Evolutionary conservation across 306 rosid species (phyloP).

Genomic region (Begonia fuchsioides): DNA sequence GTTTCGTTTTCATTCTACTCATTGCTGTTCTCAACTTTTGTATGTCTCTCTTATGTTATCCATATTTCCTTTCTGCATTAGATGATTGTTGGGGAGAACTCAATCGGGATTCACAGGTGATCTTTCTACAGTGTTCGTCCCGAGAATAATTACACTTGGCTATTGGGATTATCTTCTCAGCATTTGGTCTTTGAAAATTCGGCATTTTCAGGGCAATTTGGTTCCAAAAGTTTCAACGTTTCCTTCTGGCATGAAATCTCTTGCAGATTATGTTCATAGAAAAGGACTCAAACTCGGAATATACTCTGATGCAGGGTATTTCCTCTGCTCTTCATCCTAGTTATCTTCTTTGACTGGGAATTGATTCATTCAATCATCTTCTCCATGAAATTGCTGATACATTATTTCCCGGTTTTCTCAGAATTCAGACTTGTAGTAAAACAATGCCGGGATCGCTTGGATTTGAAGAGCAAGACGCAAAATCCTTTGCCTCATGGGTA

Average conservation of each 20-base stretch:
- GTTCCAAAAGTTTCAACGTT: conserved; percentile 47
- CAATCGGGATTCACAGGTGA: conserved; percentile 43
- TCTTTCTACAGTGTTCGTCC: background rate
- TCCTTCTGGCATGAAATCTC: conserved; percentile 62
- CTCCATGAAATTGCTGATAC: background rate
- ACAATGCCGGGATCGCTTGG: conserved; percentile 71
- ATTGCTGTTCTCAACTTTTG: background rate
- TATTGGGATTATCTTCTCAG: background rate
- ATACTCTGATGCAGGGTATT: conserved; percentile 74
- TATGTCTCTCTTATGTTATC: background rate
- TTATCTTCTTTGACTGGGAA: too few relatives aligned
- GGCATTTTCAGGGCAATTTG: conserved; percentile 37
- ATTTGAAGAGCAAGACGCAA: conserved; percentile 63
- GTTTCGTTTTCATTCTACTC: background rate
- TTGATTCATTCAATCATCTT: background rate
- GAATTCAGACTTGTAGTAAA: conserved; percentile 48
- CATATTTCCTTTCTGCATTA: conserved; percentile 1
- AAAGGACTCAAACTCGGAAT: conserved; percentile 65
- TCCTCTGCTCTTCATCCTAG: too few relatives aligned
- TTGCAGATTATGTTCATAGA: conserved; percentile 62
- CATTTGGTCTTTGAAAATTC: background rate
- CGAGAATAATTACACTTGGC: background rate
- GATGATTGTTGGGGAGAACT: conserved; percentile 86
- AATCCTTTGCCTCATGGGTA: conserved; percentile 74
- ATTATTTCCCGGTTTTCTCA: conserved; percentile 9